These are phyloP conservation scores for Boletellus ananas DNA, from an alignment of 768 basidiomycete species.

Conservation along the genomic window DNA sequence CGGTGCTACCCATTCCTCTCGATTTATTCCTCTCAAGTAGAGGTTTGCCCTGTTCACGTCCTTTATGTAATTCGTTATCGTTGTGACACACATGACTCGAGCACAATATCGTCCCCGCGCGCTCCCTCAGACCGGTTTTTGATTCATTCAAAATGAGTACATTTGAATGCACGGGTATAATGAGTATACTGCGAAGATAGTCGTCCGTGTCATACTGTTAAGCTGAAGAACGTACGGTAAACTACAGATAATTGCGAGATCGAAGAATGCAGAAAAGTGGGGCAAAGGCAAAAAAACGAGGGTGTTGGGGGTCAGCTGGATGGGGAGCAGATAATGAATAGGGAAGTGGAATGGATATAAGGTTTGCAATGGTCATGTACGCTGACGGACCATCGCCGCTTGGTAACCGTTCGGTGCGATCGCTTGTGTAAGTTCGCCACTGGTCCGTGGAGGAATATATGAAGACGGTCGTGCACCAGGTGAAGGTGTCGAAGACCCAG, in stretches of 20 bases:
- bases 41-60: conserved; percentile 27
- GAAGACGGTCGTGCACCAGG: conserved; percentile 50
- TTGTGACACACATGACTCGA: conserved; percentile 33
- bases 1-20: conserved; percentile 88
- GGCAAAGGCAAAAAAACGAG: conserved; percentile 19
- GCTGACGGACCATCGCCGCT: conserved; percentile 46
- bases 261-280: conserved; percentile 32
- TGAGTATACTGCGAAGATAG: conserved; percentile 54
- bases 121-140: conserved; percentile 8
- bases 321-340: conserved; percentile 25
- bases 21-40: conserved; percentile 98
- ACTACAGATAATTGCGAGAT: conserved; percentile 59
- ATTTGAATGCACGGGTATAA: conserved; percentile 50
- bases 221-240: conserved; percentile 44
- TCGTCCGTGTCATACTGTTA: conserved; percentile 60
- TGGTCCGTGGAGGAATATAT: conserved; percentile 44
- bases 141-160: conserved; percentile 38
- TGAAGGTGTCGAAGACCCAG: conserved; percentile 30
- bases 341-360: background rate
- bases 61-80: conserved; percentile 21
- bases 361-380: conserved; percentile 35
- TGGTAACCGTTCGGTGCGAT: conserved; percentile 44
- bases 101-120: background rate
- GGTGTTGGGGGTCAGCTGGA: conserved; percentile 25
- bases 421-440: conserved; percentile 40